Percentiles rank a stretch among this genome's conserved stretches.
Evolutionary conservation across 495 filamentous ascomycete species (phyloP).

Genomic region (Xylaria castorea): DNA sequence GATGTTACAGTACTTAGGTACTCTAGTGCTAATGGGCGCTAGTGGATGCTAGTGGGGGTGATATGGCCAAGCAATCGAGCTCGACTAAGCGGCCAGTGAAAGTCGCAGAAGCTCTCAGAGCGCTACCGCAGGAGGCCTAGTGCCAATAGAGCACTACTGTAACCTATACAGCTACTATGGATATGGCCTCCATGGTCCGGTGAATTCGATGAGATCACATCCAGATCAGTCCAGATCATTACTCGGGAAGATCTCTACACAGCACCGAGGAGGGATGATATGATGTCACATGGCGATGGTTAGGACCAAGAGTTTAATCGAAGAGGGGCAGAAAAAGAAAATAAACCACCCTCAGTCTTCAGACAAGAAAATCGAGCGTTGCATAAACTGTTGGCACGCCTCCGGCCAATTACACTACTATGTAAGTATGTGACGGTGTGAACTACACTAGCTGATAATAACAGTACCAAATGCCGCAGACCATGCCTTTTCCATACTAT

Average conservation of each 20-base stretch:
- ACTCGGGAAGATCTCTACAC: background rate
- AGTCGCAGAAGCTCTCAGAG: background rate
- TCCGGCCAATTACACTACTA: background rate
- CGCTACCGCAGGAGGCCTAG: background rate
- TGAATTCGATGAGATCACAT: slow-evolving; percentile 20
- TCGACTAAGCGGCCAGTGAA: slow-evolving; percentile 5
- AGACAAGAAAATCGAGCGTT: background rate
- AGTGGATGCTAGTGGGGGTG: slow-evolving; percentile 12
- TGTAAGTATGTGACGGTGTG: background rate
- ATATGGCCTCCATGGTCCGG: background rate
- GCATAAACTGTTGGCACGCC: slow-evolving; percentile 2
- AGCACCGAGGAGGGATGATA: background rate
- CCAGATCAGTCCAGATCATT: slow-evolving; percentile 3
- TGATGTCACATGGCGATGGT: background rate
- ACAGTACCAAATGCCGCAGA: background rate
- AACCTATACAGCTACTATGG: background rate
- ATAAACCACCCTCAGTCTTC: background rate
- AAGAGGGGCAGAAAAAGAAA: background rate
- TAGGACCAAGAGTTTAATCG: background rate
- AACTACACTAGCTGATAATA: slow-evolving; percentile 4
- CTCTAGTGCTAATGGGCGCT: slow-evolving; percentile 12
- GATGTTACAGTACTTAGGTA: slow-evolving; percentile 2
- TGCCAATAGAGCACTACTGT: background rate
- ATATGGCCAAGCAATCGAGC: slow-evolving; percentile 21
- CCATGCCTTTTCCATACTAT: background rate